Conservation (phyloP, 2,329 filamentous ascomycete species). For the Phyllosticta citrichinensis region DNA sequence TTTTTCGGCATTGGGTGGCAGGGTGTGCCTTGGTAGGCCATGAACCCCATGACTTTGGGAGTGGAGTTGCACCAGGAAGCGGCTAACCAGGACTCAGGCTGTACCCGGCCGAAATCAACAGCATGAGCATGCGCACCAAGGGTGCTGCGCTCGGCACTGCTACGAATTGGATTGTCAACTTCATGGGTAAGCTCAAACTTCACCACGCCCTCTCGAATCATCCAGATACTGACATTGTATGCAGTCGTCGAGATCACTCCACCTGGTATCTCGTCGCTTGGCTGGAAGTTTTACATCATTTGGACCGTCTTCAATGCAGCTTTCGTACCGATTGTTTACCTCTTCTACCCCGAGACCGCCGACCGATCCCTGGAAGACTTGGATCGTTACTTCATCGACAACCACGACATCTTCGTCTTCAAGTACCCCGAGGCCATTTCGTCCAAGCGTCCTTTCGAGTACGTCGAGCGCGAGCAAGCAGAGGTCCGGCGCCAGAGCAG, state of each 20-base stretch:
- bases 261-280: constrained; percentile 31
- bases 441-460: constrained; percentile 37
- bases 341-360: constrained; percentile 19
- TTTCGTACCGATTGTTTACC: constrained; percentile 40
- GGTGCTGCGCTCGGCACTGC: constrained; percentile 40
- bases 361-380: constrained; percentile 23
- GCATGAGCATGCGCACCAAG: constrained; percentile 39
- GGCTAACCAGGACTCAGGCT: constrained; percentile 14
- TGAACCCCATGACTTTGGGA: background rate
- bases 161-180: constrained; percentile 43
- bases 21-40: constrained; percentile 32
- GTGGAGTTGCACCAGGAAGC: background rate
- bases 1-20: constrained; percentile 44
- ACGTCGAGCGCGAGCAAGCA: constrained; percentile 37
- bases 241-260: constrained; percentile 35
- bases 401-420: constrained; percentile 33
- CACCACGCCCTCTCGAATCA: background rate
- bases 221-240: background rate
- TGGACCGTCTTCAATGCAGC: constrained; percentile 36
- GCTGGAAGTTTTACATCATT: constrained; percentile 37
- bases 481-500: constrained; percentile 13
- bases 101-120: constrained; percentile 42
- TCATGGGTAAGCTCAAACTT: constrained; percentile 19
- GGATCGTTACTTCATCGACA: constrained; percentile 22
- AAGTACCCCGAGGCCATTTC: constrained; percentile 39